phyloP scores from a whole-genome alignment of 371 early-diverging fungal genomes.

The Haplosporangium sp. region DNA sequence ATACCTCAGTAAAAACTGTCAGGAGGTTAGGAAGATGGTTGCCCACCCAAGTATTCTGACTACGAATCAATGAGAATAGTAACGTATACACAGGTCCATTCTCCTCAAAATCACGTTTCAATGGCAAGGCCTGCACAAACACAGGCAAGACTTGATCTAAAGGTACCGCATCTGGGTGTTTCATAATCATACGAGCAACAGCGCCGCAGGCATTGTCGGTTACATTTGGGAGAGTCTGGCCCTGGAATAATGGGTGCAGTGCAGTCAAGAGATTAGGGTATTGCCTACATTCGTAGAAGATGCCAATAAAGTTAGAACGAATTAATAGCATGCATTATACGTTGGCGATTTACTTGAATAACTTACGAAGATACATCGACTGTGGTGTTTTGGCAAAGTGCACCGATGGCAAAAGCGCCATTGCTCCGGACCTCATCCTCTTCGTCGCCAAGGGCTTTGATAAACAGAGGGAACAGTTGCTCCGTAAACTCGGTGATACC shows the following conservation, averaged over 20 bases:
- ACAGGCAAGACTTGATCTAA: slow-evolving; percentile 76
- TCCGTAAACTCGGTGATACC: slow-evolving; percentile 85
- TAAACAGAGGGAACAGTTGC: slow-evolving; percentile 70
- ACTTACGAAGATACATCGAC: slow-evolving; percentile 73
- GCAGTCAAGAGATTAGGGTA: slow-evolving; percentile 78
- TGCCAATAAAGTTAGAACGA: neutral
- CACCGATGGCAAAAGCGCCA: slow-evolving; percentile 86
- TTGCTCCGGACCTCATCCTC: slow-evolving; percentile 89
- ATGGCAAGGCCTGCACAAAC: slow-evolving; percentile 76
- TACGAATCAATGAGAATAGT: slow-evolving; percentile 72
- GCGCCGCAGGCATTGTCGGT: slow-evolving; percentile 94
- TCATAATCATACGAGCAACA: slow-evolving; percentile 83
- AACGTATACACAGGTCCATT: slow-evolving; percentile 84
- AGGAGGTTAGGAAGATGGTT: slow-evolving; percentile 35
- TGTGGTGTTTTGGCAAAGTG: slow-evolving; percentile 75
- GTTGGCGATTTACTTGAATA: neutral
- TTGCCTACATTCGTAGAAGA: slow-evolving; percentile 49
- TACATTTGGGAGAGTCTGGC: slow-evolving; percentile 71
- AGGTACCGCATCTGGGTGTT: slow-evolving; percentile 77
- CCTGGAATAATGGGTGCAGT: slow-evolving; percentile 79
- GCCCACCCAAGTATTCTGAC: slow-evolving; percentile 65
- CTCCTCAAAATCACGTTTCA: slow-evolving; percentile 85
- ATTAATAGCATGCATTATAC: neutral
- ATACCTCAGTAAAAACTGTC: slow-evolving; percentile 29
- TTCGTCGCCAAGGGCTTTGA: slow-evolving; percentile 79